A percentile compares a stretch with the other conserved stretches of the same genome.
phyloP scores from a whole-genome alignment of 2,329 filamentous ascomycete species.

The Arthrobotrys pseudoclavata region DNA sequence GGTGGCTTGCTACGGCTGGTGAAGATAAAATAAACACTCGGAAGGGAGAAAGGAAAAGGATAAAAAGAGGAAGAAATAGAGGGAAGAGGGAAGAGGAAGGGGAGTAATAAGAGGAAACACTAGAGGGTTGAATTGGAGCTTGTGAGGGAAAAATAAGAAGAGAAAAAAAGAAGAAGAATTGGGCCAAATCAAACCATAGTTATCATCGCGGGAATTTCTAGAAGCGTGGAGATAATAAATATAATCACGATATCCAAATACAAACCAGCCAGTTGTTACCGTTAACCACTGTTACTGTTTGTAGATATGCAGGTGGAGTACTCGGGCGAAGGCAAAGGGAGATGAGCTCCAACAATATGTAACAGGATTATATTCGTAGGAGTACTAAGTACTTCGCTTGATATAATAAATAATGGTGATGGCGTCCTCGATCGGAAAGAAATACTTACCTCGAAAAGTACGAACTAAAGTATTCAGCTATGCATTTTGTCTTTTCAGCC shows the following conservation, averaged over 20 bases:
- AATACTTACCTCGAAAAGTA: constrained; percentile 6
- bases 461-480: background rate
- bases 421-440: constrained; percentile 50
- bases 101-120: background rate
- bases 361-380: background rate
- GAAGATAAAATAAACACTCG: background rate
- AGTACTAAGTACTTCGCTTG: background rate
- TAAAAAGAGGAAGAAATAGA: background rate
- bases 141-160: background rate
- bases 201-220: constrained; percentile 26
- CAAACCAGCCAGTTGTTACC: background rate
- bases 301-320: background rate
- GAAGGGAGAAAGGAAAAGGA: background rate
- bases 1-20: constrained; percentile 43
- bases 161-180: background rate
- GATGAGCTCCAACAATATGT: constrained; percentile 1
- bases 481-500: constrained; percentile 30
- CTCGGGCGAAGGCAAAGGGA: background rate
- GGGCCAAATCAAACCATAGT: background rate
- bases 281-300: background rate
- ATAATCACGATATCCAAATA: background rate
- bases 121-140: background rate
- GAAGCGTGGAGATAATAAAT: constrained; percentile 19
- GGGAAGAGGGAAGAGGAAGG: background rate
- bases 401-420: background rate